Evolutionary conservation across 2,329 filamentous ascomycete species (phyloP).

Genomic region (Trichoderma sp.): DNA sequence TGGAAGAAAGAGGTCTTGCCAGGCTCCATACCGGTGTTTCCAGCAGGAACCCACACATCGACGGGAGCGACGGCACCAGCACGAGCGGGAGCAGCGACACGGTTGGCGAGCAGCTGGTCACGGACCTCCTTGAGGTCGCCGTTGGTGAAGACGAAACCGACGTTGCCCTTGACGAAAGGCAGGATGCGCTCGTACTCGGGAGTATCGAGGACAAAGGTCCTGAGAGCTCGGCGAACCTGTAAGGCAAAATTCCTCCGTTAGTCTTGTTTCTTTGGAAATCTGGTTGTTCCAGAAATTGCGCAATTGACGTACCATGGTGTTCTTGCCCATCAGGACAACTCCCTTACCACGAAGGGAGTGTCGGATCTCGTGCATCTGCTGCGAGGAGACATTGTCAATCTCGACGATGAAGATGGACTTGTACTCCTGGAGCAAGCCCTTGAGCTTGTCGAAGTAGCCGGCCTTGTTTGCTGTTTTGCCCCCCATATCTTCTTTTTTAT

Average conservation of each 20-base stretch:
- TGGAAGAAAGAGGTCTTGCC: slow-evolving; percentile 99
- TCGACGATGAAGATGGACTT: slow-evolving; percentile 95
- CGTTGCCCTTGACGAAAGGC: slow-evolving; percentile 93
- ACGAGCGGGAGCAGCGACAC: slow-evolving; percentile 95
- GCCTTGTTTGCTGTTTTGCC: slow-evolving; percentile 93
- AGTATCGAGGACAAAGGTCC: slow-evolving; percentile 84
- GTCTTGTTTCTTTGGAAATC: not conserved
- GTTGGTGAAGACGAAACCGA: slow-evolving; percentile 99
- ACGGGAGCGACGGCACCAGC: slow-evolving; percentile 91
- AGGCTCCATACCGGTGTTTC: slow-evolving; percentile 99
- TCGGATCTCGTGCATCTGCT: slow-evolving; percentile 99
- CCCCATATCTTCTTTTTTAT: slow-evolving; percentile 95
- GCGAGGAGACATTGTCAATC: slow-evolving; percentile 99
- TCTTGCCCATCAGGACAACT: slow-evolving; percentile 99
- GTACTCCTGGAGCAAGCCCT: slow-evolving; percentile 94
- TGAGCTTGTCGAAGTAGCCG: slow-evolving; percentile 99
- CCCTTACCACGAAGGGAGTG: slow-evolving; percentile 83
- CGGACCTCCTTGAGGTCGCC: slow-evolving; percentile 85
- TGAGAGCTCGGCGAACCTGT: slow-evolving; percentile 91
- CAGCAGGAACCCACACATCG: slow-evolving; percentile 93
- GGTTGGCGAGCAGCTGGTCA: slow-evolving; percentile 94
- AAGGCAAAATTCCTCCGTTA: not conserved
- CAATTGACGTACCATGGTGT: slow-evolving; percentile 80
- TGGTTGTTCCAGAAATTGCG: not conserved
- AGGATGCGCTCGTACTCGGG: slow-evolving; percentile 98